Conservation (phyloP, 345 rosid species). For the Melaleuca alternifolia region DNA sequence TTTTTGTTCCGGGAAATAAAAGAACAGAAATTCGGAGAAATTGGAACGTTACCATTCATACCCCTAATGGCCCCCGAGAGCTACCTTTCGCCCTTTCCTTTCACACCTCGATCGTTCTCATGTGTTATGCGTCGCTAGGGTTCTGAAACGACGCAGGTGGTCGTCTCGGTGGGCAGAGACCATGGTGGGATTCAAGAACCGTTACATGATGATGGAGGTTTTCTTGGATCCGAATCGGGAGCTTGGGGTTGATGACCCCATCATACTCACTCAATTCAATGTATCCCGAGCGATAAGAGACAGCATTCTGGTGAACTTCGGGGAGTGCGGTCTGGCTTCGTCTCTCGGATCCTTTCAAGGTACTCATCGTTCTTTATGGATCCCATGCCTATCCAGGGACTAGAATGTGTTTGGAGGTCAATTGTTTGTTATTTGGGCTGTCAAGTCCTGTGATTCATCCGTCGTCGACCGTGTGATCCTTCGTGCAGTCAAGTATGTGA, state of each 20-base stretch:
- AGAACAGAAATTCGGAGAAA: too few species aligned
- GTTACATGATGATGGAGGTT: slow-evolving; percentile 67
- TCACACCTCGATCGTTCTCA: too few species aligned
- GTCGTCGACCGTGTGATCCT: background rate
- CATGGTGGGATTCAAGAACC: slow-evolving; percentile 75
- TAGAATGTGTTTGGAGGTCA: too few species aligned
- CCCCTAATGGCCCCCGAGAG: too few species aligned
- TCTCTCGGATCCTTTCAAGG: slow-evolving; percentile 60
- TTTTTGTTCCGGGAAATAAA: too few species aligned
- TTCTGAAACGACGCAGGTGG: background rate
- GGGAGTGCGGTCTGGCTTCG: slow-evolving; percentile 70
- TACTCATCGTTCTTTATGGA: background rate
- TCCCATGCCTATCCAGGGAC: background rate
- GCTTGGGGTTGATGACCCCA: slow-evolving; percentile 36
- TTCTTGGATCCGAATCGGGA: slow-evolving; percentile 63
- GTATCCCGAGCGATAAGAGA: slow-evolving; percentile 51
- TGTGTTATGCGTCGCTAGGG: background rate
- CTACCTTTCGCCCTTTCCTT: too few species aligned
- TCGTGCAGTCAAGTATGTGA: slow-evolving; percentile 58
- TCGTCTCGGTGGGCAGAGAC: background rate
- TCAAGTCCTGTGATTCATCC: background rate
- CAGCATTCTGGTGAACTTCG: slow-evolving; percentile 57
- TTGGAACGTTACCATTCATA: too few species aligned
- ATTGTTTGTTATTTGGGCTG: too few species aligned
- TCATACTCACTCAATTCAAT: slow-evolving; percentile 56